Evolutionary conservation across 2,329 filamentous ascomycete species (phyloP), one percentile per base, ranked within the genome.

Genomic region (Cladorrhinum sp.): DNA sequence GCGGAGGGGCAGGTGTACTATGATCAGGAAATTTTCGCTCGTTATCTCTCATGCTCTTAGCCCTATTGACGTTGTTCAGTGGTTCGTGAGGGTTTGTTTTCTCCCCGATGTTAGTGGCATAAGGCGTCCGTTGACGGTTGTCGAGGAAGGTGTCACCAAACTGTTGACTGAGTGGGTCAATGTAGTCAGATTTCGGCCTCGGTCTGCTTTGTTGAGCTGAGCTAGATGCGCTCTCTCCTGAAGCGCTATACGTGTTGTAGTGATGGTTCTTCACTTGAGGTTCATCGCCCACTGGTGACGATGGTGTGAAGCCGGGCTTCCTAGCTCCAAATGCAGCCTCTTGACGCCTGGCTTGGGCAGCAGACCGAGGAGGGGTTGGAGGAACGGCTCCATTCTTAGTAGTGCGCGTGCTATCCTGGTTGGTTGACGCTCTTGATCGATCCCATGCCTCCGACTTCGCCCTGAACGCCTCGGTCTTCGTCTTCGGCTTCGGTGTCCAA

Each of bases 81-180:
- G 77, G 79, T 50, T 84, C 82, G 61, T 84, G 85, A 0, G 82
- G 79, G 50, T 85, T 80, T 3, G 82, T 81, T 72, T 81, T 86
- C 69, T 87, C 85, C 32, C 85, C 83, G 12, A 81, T 78, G 29
- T 81, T 77, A 1, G 76, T 79, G 48, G 78, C 76, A 67, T 87
- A 87, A 0, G 84, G 83, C 5, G 81, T 83, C 65, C 82, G 83
- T 58, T 83, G 77, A n/a, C 83, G 78, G n/a, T 72, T 70, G 61
- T 85, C 81, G 48, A 74, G 59, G 49, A 74, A 75, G 1, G 71
- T 71, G 3, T 79, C 77, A 66, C 76, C 75, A 60, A 83, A 82
- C 45, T 66, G 63, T 9, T 61, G 48, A 22, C 75, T 77, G 48
- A 83, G 67, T 1, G 79, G 80, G 62, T 85, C 80, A 22, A 67